A percentile compares a stretch with the other conserved stretches of the same genome.
These are phyloP conservation scores for Dendrothele bispora DNA, from an alignment of 768 basidiomycete species.

Conservation along the genomic window DNA sequence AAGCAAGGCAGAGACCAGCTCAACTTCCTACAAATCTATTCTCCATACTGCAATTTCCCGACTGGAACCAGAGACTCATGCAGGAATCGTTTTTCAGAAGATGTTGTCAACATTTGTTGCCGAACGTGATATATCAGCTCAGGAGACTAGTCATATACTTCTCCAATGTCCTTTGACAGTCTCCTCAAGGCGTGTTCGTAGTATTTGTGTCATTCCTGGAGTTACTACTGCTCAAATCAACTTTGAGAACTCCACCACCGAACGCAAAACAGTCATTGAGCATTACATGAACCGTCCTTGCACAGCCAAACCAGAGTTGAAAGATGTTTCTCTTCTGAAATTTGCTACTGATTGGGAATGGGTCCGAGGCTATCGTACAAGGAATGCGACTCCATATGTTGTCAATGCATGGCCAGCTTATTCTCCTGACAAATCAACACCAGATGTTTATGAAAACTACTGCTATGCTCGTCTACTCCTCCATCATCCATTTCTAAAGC, in stretches of 20 bases:
- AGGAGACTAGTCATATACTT: slow-evolving; percentile 15
- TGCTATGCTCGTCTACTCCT: slow-evolving; percentile 17
- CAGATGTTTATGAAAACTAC: slow-evolving; percentile 15
- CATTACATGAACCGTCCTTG: neutral
- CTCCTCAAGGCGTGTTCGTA: slow-evolving; percentile 1
- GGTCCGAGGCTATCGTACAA: slow-evolving; percentile 12
- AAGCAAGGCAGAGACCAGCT: too few species aligned
- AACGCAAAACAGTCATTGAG: slow-evolving; percentile 3
- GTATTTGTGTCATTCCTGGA: slow-evolving; percentile 8
- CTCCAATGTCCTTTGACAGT: slow-evolving; percentile 1
- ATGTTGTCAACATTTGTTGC: too few species aligned
- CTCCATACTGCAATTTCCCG: slow-evolving; percentile 9
- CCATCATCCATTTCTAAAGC: too few species aligned
- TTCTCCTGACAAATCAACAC: slow-evolving; percentile 3
- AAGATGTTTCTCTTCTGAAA: slow-evolving; percentile 7
- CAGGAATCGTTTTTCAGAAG: slow-evolving; percentile 13
- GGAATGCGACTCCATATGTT: too few species aligned
- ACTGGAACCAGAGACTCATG: slow-evolving; percentile 8
- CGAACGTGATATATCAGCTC: too few species aligned
- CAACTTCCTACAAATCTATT: slow-evolving; percentile 1
- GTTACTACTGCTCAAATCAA: too few species aligned
- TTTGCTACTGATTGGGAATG: slow-evolving; percentile 13
- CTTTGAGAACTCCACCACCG: neutral
- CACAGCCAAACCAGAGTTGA: too few species aligned
- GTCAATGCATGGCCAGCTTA: too few species aligned